phyloP scores from a whole-genome alignment of 208 protist genomes.

The Trypanosoma theileri region DNA sequence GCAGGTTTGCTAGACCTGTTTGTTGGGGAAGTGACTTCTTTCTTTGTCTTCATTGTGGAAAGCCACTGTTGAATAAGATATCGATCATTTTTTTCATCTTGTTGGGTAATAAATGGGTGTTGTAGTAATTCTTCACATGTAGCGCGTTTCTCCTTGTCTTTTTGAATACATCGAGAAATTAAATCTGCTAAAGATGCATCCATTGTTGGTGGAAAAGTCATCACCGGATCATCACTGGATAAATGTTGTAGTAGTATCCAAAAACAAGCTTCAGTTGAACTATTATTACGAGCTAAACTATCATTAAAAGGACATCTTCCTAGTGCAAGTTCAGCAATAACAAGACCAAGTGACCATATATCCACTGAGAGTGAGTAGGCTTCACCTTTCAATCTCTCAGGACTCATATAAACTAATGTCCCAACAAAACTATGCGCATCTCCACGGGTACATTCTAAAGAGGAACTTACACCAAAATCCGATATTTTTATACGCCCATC shows the following conservation, averaged over 20 bases:
- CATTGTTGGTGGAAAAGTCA: constrained; percentile 57
- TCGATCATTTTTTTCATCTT: constrained; percentile 23
- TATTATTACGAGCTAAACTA: constrained; percentile 43
- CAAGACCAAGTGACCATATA: constrained; percentile 92
- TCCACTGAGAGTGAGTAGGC: constrained; percentile 91
- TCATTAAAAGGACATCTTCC: constrained; percentile 80
- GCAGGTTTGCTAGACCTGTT: not conserved
- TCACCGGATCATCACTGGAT: constrained; percentile 47
- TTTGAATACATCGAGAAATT: constrained; percentile 66
- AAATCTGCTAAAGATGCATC: constrained; percentile 62
- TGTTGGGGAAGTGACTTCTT: not conserved
- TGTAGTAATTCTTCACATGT: constrained; percentile 68
- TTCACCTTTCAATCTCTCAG: constrained; percentile 88
- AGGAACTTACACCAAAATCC: constrained; percentile 94
- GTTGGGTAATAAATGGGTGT: constrained; percentile 61
- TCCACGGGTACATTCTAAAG: constrained; percentile 82
- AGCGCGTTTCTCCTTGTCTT: constrained; percentile 54
- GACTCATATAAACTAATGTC: constrained; percentile 94
- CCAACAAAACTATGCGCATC: constrained; percentile 91
- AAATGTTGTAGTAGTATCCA: constrained; percentile 87
- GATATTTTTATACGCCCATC: constrained; percentile 87
- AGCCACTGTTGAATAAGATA: constrained; percentile 38
- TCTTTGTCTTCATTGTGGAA: constrained; percentile 1
- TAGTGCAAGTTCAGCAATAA: constrained; percentile 86
- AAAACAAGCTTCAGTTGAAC: constrained; percentile 70